Percentiles rank a stretch among this genome's conserved stretches.
Conservation (phyloP, 441 rosid genomes). For the Bruguiera hainesii region DNA sequence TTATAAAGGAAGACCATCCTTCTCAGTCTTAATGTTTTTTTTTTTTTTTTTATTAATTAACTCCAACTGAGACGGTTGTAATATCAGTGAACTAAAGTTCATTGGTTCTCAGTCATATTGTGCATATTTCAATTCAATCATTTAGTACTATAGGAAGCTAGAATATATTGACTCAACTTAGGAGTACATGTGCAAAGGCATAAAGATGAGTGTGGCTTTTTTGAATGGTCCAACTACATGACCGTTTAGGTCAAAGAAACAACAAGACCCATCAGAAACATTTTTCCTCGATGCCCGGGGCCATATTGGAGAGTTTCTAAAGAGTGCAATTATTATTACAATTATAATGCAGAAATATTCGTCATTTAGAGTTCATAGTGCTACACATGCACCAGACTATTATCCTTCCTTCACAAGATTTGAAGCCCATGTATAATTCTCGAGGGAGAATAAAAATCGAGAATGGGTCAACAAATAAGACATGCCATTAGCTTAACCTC, state of each 20-base stretch:
- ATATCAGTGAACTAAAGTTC: no score
- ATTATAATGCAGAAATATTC: conserved; percentile 5
- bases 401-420: no score
- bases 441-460: conserved; percentile 1
- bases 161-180: no score
- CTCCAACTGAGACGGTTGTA: no score
- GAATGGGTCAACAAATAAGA: neutral
- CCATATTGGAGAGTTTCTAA: conserved; percentile 21
- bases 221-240: conserved; percentile 15
- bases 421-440: neutral
- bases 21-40: neutral
- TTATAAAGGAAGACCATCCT: neutral
- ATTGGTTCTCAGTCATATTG: neutral
- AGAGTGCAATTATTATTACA: conserved; percentile 15
- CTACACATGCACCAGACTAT: neutral
- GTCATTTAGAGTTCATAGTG: conserved; percentile 10
- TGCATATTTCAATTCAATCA: neutral
- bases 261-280: conserved; percentile 13
- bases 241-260: conserved; percentile 26
- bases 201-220: neutral
- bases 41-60: no score
- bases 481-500: neutral
- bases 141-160: no score
- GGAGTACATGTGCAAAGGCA: neutral
- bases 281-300: conserved; percentile 29